Base-by-base conservation (phyloP, 495 filamentous ascomycete species). In the Tuber indicum region DNA sequence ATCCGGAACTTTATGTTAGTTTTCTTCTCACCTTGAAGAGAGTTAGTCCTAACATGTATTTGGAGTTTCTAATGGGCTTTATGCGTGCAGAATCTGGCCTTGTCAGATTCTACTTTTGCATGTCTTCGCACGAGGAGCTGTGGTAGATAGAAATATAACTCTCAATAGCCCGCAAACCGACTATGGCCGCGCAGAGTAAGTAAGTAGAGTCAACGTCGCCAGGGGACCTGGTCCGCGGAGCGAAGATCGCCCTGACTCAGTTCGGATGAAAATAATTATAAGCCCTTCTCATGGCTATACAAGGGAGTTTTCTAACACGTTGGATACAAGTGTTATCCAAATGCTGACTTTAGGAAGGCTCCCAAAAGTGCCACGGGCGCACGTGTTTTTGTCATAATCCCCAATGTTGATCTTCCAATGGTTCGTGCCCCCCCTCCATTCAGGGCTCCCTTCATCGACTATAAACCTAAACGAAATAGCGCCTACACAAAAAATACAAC, bases 401-500 rank as follows among this genome's bases (percentile, higher is more conserved):
- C 96, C 79, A 91, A 96, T 84, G 94, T 98, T 81, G 94, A 90
- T 81, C 87, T 98, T 74, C 93, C 96, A 79, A 96, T 91, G 91
- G 95, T 89, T 78, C 83, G 75, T 75, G 58, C 32, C 19, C 70
- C n/a, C n/a, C 5, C 36, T 44, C 46, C 16, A 9, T 39, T 71
- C 47, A 23, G 44, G 21, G 17, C 21, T 12, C 17, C 23, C 42
- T 42, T 12, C 1, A 19, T 58, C 4, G 41, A 49, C 21, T 49
- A 49, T 73, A 45, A 43, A 75, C 36, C 43, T 82, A 21, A 75
- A 71, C 3, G 49, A 47, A 10, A 66, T 4, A 81, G 96, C 86
- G 88, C 70, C 87, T 96, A 75, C 94, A 99, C 86, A 95, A 98
- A 81, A 91, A 90, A 84, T 98, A 90, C 89, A 99, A 98, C 89